Evolutionary conservation across 139 green algal genomes (phyloP).

Genomic region (Chara braunii): DNA sequence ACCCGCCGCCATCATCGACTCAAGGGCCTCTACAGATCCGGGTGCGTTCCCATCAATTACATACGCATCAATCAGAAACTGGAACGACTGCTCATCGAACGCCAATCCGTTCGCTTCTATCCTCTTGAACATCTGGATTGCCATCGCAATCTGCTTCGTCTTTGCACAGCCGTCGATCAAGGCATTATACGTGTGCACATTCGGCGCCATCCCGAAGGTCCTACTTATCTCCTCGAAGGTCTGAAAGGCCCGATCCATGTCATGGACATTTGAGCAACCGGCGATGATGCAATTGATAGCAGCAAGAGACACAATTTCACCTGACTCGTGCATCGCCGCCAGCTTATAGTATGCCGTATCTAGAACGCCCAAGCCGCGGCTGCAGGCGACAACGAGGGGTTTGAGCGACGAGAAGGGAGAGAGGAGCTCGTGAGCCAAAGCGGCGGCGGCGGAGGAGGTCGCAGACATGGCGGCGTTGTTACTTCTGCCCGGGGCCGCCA

Average conservation of each 20-base stretch:
- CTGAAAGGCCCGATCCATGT: slow-evolving; percentile 22
- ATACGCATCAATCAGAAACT: slow-evolving; percentile 12
- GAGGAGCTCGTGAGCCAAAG: slow-evolving; percentile 2
- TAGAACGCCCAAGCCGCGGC: not conserved
- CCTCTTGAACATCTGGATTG: slow-evolving; percentile 1
- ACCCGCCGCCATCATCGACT: slow-evolving; percentile 18
- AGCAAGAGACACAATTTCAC: slow-evolving; percentile 15
- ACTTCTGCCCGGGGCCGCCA: too few relatives aligned
- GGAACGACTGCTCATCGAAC: not conserved
- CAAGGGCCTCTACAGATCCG: not conserved
- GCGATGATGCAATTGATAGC: slow-evolving; percentile 32
- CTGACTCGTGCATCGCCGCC: slow-evolving; percentile 17
- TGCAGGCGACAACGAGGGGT: slow-evolving; percentile 3
- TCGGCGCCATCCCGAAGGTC: slow-evolving; percentile 12
- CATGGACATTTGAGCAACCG: slow-evolving; percentile 17
- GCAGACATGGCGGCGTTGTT: too few relatives aligned
- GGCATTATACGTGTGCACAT: slow-evolving; percentile 36
- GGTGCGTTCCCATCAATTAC: slow-evolving; percentile 11
- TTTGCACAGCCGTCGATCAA: slow-evolving; percentile 21
- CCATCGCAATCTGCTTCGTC: slow-evolving; percentile 1
- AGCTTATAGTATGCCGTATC: slow-evolving; percentile 25
- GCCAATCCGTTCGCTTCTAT: slow-evolving; percentile 18
- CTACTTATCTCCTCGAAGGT: slow-evolving; percentile 30
- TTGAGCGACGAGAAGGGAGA: slow-evolving; percentile 11
- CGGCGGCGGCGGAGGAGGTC: too few relatives aligned